Base-by-base conservation (phyloP, 169 alveolate species). In the Plasmodium vinckei region DNA sequence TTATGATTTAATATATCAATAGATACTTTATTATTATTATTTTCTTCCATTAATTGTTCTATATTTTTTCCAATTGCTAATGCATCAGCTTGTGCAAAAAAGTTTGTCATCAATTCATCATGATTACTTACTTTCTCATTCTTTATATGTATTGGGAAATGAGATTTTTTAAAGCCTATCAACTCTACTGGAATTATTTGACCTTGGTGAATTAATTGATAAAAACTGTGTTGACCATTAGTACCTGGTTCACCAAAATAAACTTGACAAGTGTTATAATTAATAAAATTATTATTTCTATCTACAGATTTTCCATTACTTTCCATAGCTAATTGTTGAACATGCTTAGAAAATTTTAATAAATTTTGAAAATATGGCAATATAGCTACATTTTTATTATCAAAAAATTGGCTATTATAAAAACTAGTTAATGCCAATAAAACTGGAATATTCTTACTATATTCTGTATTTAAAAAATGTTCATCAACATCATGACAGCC, bases 241-340 rank as follows among this genome's bases (percentile, higher is more conserved):
- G 99, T 99, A 57, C 99, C 99, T 25, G 99, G 99, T 92, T 99
- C 99, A n/a, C 99, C 99, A 89, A 99, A 99, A 91, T 95, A 97
- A 71, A 98, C 96, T 56, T 99, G 99, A 15, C 99, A 99, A 6
- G 99, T 94, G 23, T 87, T 92, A 49, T 87, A 94, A 25, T 79
- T 75, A 49, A 97, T 88, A 15, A 87, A 73, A 51, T 94, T 89
- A 47, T 98, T 98, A 84, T 96, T 95, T 46, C 93, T 70, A 56
- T 94, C 95, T 27, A 96, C 98, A 23, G 96, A 87, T 94, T 96
- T 97, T 23, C 99, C 99, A 87, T 98, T 98, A 73, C 99, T 96
- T 91, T 99, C 99, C 99, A 99, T 99, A 63, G 97, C 97, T 42
- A 99, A 92, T 94, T 99, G 99, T 93, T 99, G 98, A 56, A 98